Percentiles rank a stretch among this genome's conserved stretches.
Conservation (phyloP, 257 asterid genomes). For the Solanum chaucha region DNA sequence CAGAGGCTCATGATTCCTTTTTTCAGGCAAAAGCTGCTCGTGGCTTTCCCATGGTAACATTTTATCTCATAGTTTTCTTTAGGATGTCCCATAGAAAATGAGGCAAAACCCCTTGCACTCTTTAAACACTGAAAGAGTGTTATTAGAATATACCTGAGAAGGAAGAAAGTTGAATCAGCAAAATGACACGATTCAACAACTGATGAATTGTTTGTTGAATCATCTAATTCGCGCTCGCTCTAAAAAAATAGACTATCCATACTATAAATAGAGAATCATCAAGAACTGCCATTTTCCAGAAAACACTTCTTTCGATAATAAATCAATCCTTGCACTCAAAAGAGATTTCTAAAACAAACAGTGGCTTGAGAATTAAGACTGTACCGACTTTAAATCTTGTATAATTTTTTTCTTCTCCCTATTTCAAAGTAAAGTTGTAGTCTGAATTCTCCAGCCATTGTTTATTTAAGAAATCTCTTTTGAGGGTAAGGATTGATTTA, state of each 20-base stretch:
- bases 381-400: background rate
- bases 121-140: background rate
- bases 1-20: constrained; percentile 93
- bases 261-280: background rate
- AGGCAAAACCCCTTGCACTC: background rate
- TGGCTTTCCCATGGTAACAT: constrained; percentile 71
- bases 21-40: constrained; percentile 92
- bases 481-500: background rate
- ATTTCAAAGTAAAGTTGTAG: background rate
- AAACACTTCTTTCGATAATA: background rate
- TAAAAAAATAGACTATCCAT: background rate
- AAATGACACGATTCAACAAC: background rate
- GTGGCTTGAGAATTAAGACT: background rate
- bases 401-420: background rate
- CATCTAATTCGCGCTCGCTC: background rate
- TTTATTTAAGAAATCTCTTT: background rate
- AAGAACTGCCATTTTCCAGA: background rate
- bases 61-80: background rate
- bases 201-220: background rate
- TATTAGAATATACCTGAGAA: background rate
- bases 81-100: background rate
- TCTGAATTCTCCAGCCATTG: background rate
- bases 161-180: background rate
- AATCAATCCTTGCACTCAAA: background rate
- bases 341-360: background rate